Conservation (phyloP, 169 alveolate genomes). For the Eimeria necatrix region DNA sequence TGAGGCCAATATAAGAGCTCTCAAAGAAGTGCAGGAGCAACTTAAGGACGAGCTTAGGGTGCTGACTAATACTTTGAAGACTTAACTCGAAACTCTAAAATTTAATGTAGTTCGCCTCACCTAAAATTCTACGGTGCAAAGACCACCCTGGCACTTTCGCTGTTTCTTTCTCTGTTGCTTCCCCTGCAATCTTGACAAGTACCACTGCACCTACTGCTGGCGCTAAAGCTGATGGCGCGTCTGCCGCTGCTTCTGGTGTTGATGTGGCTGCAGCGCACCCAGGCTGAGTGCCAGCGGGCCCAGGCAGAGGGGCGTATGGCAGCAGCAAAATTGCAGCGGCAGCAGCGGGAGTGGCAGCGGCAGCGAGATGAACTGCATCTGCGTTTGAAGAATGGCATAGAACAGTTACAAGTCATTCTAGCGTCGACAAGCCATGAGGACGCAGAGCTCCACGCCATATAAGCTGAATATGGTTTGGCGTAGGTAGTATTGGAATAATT, state of each 20-base stretch:
- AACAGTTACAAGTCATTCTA: constrained; percentile 1
- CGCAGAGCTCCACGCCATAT: neutral
- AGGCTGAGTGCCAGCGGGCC: constrained; percentile 35
- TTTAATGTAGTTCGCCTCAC: neutral
- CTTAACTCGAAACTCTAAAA: constrained; percentile 4
- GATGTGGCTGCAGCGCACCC: neutral
- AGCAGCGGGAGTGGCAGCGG: constrained; percentile 64
- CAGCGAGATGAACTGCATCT: constrained; percentile 18
- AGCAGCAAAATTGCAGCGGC: constrained; percentile 48
- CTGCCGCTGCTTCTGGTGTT: constrained; percentile 1
- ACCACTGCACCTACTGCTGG: neutral
- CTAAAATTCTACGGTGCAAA: neutral
- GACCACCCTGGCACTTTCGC: neutral
- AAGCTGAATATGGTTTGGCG: too few relatives aligned
- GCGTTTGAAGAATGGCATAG: neutral
- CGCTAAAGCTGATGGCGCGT: neutral
- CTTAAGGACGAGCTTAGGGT: constrained; percentile 54
- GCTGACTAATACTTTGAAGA: neutral
- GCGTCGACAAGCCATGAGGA: neutral
- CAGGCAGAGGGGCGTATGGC: constrained; percentile 27
- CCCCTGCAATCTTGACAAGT: neutral
- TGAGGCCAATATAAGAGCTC: constrained; percentile 27
- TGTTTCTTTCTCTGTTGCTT: neutral
- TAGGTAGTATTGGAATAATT: too few relatives aligned
- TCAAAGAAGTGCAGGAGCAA: constrained; percentile 22